A percentile compares a stretch with the other conserved stretches of the same genome.
These are phyloP conservation scores for Anaeromyces robustus DNA, from an alignment of 192 early-diverging fungal species.

Conservation along the genomic window DNA sequence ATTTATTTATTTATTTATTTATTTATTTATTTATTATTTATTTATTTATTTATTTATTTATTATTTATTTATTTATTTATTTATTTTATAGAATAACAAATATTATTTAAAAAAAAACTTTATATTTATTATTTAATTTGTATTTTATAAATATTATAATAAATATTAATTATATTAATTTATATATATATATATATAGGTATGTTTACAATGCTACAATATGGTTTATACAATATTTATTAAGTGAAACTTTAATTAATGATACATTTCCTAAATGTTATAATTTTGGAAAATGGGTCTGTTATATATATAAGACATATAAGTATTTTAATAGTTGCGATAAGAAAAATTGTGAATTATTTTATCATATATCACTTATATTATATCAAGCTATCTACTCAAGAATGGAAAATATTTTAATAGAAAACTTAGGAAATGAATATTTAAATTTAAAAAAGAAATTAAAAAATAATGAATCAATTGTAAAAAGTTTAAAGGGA, in stretches of 20 bases:
- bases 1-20: too few species aligned
- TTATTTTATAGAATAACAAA: too few species aligned
- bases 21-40: too few species aligned
- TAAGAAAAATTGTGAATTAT: neutral
- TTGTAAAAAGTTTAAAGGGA: neutral
- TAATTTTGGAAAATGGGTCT: neutral
- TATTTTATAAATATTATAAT: too few species aligned
- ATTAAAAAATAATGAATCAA: neutral
- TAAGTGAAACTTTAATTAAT: neutral
- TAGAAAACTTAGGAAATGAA: neutral
- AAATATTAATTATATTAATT: too few species aligned
- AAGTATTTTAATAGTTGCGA: neutral
- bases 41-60: too few species aligned
- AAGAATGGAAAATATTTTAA: neutral
- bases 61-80: too few species aligned
- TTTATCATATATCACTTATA: neutral
- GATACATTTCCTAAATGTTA: neutral
- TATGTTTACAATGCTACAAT: neutral
- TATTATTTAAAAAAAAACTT: too few species aligned
- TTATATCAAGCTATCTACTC: neutral
- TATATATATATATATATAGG: neutral
- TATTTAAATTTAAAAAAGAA: neutral
- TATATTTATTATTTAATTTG: too few species aligned
- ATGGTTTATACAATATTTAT: neutral
- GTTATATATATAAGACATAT: neutral